A percentile compares a stretch with the other conserved stretches of the same genome.
These are phyloP conservation scores for Hypoxylon sp. DNA, from an alignment of 2,329 filamentous ascomycete genomes.

Conservation along the genomic window DNA sequence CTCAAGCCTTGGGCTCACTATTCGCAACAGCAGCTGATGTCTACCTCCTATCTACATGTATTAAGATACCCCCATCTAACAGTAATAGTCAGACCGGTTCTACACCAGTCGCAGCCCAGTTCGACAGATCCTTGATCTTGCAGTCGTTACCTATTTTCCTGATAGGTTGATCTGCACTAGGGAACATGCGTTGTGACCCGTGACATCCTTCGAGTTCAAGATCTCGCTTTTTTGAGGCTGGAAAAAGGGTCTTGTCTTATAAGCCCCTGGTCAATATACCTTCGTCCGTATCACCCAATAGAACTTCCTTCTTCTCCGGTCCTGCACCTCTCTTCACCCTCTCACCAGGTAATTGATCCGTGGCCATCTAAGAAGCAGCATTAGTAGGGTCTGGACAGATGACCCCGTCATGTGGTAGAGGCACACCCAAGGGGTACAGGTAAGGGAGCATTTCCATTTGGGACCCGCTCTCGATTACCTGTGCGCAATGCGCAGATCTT, in stretches of 20 bases:
- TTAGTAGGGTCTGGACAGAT: conserved; percentile 15
- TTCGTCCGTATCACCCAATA: conserved; percentile 32
- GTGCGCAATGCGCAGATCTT: conserved; percentile 45
- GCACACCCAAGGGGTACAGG: conserved; percentile 34
- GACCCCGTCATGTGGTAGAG: conserved; percentile 25
- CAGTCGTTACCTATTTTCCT: too few relatives aligned
- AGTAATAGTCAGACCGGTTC: conserved; percentile 3
- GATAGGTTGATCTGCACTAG: conserved; percentile 28
- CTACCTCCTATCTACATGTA: too few relatives aligned
- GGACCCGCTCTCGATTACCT: conserved; percentile 40
- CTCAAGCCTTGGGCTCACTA: too few relatives aligned
- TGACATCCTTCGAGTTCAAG: conserved; percentile 28
- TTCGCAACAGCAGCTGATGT: too few relatives aligned
- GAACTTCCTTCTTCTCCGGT: conserved; percentile 20
- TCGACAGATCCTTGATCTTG: too few relatives aligned
- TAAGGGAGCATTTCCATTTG: conserved; percentile 26
- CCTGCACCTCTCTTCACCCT: conserved; percentile 21
- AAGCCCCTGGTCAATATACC: conserved; percentile 33
- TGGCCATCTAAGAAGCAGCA: neutral
- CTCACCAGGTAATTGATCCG: conserved; percentile 25
- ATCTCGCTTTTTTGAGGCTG: conserved; percentile 26
- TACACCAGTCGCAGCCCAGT: conserved; percentile 13
- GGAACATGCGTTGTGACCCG: conserved; percentile 31
- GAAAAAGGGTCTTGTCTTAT: conserved; percentile 33
- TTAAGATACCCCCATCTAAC: conserved; percentile 4